Base-by-base conservation (phyloP, 1,284 basidiomycete species). In the Melampsora occidentalis region DNA sequence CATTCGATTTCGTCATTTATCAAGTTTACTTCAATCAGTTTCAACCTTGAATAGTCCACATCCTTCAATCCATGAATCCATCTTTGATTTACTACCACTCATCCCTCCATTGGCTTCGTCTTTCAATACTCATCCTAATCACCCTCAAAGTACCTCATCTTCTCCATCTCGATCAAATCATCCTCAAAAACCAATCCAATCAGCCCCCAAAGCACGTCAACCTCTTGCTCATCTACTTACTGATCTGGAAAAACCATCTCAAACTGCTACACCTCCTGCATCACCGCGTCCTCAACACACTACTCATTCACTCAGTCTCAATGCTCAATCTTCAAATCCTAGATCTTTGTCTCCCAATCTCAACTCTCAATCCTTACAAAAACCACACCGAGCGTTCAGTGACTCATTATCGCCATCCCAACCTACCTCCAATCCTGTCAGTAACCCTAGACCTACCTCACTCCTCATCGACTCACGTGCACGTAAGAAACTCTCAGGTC, bases 1-100 rank as follows among this genome's bases (percentile, higher is more conserved):
- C n/a, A 31, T 42, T 42, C 51, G 49, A 42, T 61, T 75, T n/a
- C 42, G 42, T 14, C 42, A 53, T 49, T 62, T 67, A 64, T 75
- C 72, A 33, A 35, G 46, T 62, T 49, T 68, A 35, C 65, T 75
- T 18, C 65, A 61, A 46, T 75, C 72, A 42, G 33, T 65, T 39
- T 68, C 72, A 22, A 68, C 49, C 12, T 16, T 75, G n/a, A 51
- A 75, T 31, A 68, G 63, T 75, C 72, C 72, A 42, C 66, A 42
- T 31, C 64, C 64, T n/a, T 62, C 65, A 28, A 35, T 66, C 28
- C 49, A 46, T 68, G 35, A 63, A 61, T 59, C 72, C 7, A 25
- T 68, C 4, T 75, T 75, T 68, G 72, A 75, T 68, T 68, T 63
- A 28, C 46, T 75, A 42, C 72, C 72, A 46, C 59, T 75, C 65